Base-by-base conservation (phyloP, 805 yeast species). In the Lachancea mirantina region DNA sequence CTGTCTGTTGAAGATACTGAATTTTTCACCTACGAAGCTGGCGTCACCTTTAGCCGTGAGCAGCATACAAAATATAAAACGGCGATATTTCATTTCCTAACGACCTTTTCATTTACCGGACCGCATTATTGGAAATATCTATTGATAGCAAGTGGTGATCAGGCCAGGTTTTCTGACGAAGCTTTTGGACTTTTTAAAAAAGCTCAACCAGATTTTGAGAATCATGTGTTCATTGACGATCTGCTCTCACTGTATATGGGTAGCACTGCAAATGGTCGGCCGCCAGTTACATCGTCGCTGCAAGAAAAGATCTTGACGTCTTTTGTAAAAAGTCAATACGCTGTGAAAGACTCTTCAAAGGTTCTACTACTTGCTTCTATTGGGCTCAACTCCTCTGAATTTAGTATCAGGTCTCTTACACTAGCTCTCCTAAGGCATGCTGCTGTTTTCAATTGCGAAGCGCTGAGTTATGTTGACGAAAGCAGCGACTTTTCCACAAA, bases 11-110 rank as follows among this genome's bases (percentile, higher is more conserved):
- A 50, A 0, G 85, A 80, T 25, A 68, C 72, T 13, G 52, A 71
- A 1, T 84, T 78, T 44, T 73, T 84, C 44, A 78, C 84, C 0
- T 68, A 66, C 34, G 72, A 72, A 41, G 84, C 89, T 2, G 89
- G 88, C 17, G 71, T 76, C 1, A 54, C 70, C 0, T 76, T 72
- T 47, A 71, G 71, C 33, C 59, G 62, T 5, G 65, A 65, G 0
- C 74, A 70, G 13, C 53, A 84, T 25, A 41, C 57, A 1, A 44
- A 36, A 5, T 64, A 60, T 30, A 75, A 70, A 39, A 40, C 36
- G 5, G 62, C 67, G 8, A 59, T 72, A 1, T 48, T 62, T 18
- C 46, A 50, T 11, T 52, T 58, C 40, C 46, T 48, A 6, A 36
- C 43, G 3, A 35, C 48, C 26, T 42, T 59, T 37, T 72, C 70